These are phyloP conservation scores for Fusarium sp. DNA, from an alignment of 2,329 filamentous ascomycete species.

Conservation along the genomic window DNA sequence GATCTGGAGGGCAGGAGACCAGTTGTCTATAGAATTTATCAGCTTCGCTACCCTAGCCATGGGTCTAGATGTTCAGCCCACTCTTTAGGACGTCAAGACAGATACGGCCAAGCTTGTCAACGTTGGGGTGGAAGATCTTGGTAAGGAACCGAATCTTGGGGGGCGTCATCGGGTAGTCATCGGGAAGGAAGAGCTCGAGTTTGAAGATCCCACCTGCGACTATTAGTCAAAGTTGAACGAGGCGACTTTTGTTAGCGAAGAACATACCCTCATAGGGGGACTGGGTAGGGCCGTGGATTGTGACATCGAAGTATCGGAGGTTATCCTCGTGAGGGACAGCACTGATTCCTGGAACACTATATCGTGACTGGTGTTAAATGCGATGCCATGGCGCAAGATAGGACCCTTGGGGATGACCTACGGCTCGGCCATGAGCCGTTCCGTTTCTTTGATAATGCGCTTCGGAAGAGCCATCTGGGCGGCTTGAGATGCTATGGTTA, in stretches of 20 bases:
- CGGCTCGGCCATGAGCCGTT: slow-evolving; percentile 96
- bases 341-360: slow-evolving; percentile 92
- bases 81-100: slow-evolving; percentile 98
- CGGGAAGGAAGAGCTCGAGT: slow-evolving; percentile 95
- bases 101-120: slow-evolving; percentile 96
- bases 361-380: slow-evolving; percentile 33
- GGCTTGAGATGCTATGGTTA: background rate
- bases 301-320: slow-evolving; percentile 96
- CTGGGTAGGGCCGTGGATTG: slow-evolving; percentile 89
- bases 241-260: background rate
- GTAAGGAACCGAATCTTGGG: slow-evolving; percentile 98
- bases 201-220: slow-evolving; percentile 82
- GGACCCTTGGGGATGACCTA: slow-evolving; percentile 57
- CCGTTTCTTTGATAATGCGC: slow-evolving; percentile 98
- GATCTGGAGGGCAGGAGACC: slow-evolving; percentile 97
- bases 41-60: slow-evolving; percentile 8
- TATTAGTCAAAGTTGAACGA: slow-evolving; percentile 15
- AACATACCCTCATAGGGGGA: slow-evolving; percentile 91
- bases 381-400: slow-evolving; percentile 17
- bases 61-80: slow-evolving; percentile 53
- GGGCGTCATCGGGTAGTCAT: slow-evolving; percentile 99
- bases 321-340: slow-evolving; percentile 97
- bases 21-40: slow-evolving; percentile 76
- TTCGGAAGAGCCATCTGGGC: slow-evolving; percentile 81
- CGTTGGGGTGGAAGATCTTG: slow-evolving; percentile 99